phyloP scores from a whole-genome alignment of 1,284 basidiomycete species.

The Malassezia equina region DNA sequence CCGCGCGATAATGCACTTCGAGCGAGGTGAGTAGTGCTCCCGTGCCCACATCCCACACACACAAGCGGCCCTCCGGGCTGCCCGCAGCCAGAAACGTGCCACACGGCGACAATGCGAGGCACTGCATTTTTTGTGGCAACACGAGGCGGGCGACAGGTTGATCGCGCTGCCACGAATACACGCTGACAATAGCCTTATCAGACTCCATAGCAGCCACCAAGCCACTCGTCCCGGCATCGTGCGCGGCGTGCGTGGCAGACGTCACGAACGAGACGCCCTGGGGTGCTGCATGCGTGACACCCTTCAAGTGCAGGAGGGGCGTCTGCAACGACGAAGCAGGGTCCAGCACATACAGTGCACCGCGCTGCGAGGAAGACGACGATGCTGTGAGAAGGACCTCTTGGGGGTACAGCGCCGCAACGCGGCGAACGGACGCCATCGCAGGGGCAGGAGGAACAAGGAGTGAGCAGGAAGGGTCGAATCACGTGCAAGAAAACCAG shows the following conservation, averaged over 20 bases:
- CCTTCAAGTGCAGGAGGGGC: slow-evolving; percentile 31
- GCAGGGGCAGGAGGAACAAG: neutral
- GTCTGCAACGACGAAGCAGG: slow-evolving; percentile 25
- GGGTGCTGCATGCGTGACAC: slow-evolving; percentile 23
- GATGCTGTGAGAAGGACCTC: slow-evolving; percentile 32
- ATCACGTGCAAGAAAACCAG: slow-evolving; percentile 2
- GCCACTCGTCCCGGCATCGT: slow-evolving; percentile 59
- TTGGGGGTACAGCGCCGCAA: slow-evolving; percentile 22
- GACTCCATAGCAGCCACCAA: slow-evolving; percentile 64
- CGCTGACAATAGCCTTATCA: slow-evolving; percentile 67
- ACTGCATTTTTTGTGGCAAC: slow-evolving; percentile 74
- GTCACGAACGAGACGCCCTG: slow-evolving; percentile 22
- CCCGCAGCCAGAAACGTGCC: slow-evolving; percentile 76
- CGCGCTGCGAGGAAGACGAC: slow-evolving; percentile 24
- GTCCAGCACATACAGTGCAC: slow-evolving; percentile 11
- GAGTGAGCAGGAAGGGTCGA: neutral
- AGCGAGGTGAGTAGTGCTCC: slow-evolving; percentile 78
- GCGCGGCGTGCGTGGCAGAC: slow-evolving; percentile 51
- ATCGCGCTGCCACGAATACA: slow-evolving; percentile 69
- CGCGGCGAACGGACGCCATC: neutral
- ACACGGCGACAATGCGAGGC: slow-evolving; percentile 62
- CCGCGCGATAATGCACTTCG: slow-evolving; percentile 86
- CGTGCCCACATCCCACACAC: slow-evolving; percentile 88
- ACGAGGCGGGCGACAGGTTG: slow-evolving; percentile 63
- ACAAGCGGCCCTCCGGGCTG: slow-evolving; percentile 74